Evolutionary conservation across 768 basidiomycete species (phyloP).

Genomic region (Termitomyces sp.): DNA sequence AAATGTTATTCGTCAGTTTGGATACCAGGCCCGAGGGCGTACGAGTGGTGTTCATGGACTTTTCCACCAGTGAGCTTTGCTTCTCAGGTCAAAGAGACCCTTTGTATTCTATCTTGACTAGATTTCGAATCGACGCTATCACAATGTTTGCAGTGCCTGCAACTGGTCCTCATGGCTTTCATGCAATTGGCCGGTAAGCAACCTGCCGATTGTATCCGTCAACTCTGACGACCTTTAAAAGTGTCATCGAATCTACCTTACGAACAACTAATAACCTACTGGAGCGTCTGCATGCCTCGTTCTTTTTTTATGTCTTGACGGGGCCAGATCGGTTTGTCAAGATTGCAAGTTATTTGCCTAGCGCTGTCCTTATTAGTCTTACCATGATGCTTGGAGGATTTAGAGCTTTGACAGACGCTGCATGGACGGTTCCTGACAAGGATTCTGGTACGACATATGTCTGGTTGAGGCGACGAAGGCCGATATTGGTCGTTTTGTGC

Average conservation of each 20-base stretch:
- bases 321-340: conserved; percentile 66
- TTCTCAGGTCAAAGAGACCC: neutral
- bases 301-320: conserved; percentile 91
- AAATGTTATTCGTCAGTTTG: conserved; percentile 66
- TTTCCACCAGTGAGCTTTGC: conserved; percentile 61
- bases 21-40: conserved; percentile 72
- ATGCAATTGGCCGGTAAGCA: conserved; percentile 80
- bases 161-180: conserved; percentile 90
- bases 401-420: conserved; percentile 61
- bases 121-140: conserved; percentile 92
- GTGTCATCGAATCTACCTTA: conserved; percentile 81
- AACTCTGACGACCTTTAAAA: conserved; percentile 23
- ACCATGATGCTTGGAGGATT: conserved; percentile 86
- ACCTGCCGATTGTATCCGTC: neutral
- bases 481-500: conserved; percentile 47
- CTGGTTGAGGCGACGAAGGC: conserved; percentile 48
- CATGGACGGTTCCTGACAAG: conserved; percentile 36
- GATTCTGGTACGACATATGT: conserved; percentile 14
- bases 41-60: conserved; percentile 89
- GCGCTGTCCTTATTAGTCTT: conserved; percentile 77
- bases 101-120: conserved; percentile 21
- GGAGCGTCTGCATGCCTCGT: conserved; percentile 94
- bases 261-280: conserved; percentile 91
- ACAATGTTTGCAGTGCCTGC: conserved; percentile 89
- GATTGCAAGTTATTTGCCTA: conserved; percentile 88